Evolutionary conservation across 306 rosid genomes (phyloP).

Genomic region (Astragalus glycyphyllos): DNA sequence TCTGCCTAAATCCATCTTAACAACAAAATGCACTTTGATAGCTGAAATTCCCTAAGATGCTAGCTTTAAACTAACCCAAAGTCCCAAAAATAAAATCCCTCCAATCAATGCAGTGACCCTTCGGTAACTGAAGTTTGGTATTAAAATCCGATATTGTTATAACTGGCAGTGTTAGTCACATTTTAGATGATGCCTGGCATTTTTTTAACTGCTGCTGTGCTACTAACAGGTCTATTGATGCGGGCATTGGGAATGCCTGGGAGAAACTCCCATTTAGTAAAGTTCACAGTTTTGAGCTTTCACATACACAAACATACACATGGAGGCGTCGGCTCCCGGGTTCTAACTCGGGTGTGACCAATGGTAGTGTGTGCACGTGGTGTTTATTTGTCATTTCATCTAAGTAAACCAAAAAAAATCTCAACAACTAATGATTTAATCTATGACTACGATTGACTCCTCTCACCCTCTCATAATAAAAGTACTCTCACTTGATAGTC

Average conservation of each 20-base stretch:
- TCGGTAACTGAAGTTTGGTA: not conserved
- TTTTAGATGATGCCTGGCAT: constrained; percentile 1
- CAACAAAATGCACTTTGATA: not conserved
- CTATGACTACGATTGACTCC: no score
- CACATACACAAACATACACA: not conserved
- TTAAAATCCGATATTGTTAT: constrained; percentile 18
- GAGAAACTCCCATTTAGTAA: not conserved
- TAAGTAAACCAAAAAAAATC: no score
- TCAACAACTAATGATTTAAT: no score
- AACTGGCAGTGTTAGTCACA: not conserved
- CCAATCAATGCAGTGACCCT: not conserved
- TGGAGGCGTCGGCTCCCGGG: not conserved
- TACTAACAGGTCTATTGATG: not conserved
- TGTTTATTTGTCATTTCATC: no score
- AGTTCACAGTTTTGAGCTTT: not conserved
- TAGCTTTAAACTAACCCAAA: constrained; percentile 1
- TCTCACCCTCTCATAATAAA: no score
- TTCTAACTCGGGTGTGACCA: no score
- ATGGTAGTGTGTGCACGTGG: no score
- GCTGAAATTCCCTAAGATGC: not conserved
- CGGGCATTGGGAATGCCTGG: not conserved
- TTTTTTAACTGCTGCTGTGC: not conserved
- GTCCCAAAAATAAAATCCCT: not conserved
- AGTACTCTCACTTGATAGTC: no score
- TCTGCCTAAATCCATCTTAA: not conserved